phyloP scores from a whole-genome alignment of 495 filamentous ascomycete genomes.

The Aspergillus campestris region DNA sequence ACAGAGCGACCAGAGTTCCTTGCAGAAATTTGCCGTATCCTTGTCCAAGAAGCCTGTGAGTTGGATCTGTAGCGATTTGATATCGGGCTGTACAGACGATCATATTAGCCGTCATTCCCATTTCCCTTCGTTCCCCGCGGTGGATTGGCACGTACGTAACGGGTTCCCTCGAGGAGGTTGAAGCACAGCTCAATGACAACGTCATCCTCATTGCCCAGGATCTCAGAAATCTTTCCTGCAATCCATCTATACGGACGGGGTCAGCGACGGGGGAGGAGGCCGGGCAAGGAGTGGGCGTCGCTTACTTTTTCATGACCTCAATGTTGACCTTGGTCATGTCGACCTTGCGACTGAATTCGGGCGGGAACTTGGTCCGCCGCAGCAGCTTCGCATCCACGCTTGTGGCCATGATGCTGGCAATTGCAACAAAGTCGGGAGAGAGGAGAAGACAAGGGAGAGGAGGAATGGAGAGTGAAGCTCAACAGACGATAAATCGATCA shows the following conservation, averaged over 20 bases:
- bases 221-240: constrained; percentile 72
- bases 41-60: constrained; percentile 94
- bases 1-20: constrained; percentile 85
- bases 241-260: constrained; percentile 64
- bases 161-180: constrained; percentile 71
- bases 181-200: constrained; percentile 91
- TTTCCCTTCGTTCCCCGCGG: no score
- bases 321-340: constrained; percentile 96
- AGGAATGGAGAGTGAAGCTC: no score
- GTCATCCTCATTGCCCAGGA: constrained; percentile 86
- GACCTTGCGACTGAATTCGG: constrained; percentile 90
- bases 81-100: constrained; percentile 64
- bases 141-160: constrained; percentile 54
- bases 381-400: constrained; percentile 80
- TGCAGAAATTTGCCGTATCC: constrained; percentile 84
- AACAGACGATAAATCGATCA: no score
- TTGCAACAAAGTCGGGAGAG: no score
- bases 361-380: constrained; percentile 84
- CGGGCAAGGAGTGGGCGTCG: constrained; percentile 3
- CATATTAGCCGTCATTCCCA: constrained; percentile 2
- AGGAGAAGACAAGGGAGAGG: no score
- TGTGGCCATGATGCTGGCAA: constrained; percentile 47
- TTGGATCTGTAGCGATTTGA: constrained; percentile 87
- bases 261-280: constrained; percentile 5
- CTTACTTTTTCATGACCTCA: constrained; percentile 94